These are phyloP conservation scores for Paraconiothyrium sp. DNA, from an alignment of 2,329 filamentous ascomycete genomes.

Conservation along the genomic window DNA sequence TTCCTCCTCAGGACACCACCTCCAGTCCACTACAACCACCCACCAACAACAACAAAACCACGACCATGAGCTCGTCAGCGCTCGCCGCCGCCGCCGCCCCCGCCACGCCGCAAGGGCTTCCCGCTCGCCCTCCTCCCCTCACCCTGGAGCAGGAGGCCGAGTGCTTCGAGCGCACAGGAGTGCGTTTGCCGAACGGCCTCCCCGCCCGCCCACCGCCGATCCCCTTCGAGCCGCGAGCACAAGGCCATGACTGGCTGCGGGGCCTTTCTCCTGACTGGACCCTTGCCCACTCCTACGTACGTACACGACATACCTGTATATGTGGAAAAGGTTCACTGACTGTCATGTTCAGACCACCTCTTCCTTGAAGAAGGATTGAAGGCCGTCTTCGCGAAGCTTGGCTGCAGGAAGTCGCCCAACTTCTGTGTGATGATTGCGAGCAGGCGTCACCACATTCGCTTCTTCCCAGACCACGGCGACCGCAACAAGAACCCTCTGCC, in stretches of 20 bases:
- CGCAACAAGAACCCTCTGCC: conserved; percentile 83
- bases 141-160: not conserved
- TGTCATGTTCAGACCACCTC: not conserved
- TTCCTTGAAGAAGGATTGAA: conserved; percentile 59
- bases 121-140: not conserved
- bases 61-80: not conserved
- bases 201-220: not conserved
- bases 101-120: not conserved
- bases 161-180: too few species aligned
- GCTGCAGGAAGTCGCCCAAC: conserved; percentile 61
- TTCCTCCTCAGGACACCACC: not conserved
- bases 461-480: conserved; percentile 81
- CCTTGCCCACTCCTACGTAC: not conserved
- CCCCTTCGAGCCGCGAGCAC: not conserved
- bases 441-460: conserved; percentile 93
- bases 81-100: not conserved
- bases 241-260: not conserved
- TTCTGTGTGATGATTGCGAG: conserved; percentile 89
- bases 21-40: not conserved
- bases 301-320: not conserved
- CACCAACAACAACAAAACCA: not conserved
- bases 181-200: not conserved
- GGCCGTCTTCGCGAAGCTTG: conserved; percentile 59
- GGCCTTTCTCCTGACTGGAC: not conserved
- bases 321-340: not conserved